Evolutionary conservation across 257 asterid genomes (phyloP).

Genomic region (Scutellaria baicalensis): DNA sequence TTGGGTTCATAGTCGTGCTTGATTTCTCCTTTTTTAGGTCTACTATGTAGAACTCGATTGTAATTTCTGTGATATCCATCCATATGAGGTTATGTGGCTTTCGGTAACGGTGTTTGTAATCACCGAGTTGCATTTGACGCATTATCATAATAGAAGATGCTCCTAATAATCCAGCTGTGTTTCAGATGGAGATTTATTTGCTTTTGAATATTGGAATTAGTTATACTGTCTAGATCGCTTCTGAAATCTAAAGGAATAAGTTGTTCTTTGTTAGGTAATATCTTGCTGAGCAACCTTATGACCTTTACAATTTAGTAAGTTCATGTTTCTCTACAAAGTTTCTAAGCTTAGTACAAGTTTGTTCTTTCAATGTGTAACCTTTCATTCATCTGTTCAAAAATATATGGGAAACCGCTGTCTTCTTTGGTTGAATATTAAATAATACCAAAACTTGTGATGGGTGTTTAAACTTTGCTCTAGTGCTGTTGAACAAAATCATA

Average conservation of each 20-base stretch:
- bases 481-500: not conserved
- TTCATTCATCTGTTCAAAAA: not conserved
- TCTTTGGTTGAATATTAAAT: not conserved
- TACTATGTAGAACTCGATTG: not conserved
- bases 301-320: not conserved
- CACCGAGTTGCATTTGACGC: not conserved
- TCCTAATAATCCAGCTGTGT: not conserved
- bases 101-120: not conserved
- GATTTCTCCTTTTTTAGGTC: not conserved
- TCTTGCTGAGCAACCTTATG: slow-evolving; percentile 3
- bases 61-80: not conserved
- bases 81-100: not conserved
- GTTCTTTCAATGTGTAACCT: slow-evolving; percentile 1
- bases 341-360: not conserved
- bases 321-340: not conserved
- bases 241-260: not conserved
- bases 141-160: not conserved
- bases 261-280: slow-evolving; percentile 3
- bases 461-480: not conserved
- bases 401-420: not conserved
- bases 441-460: not conserved
- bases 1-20: not conserved
- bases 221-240: not conserved
- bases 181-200: not conserved
- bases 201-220: not conserved